These are phyloP conservation scores for Ascochyta lentis DNA, from an alignment of 2,329 filamentous ascomycete species.

Conservation along the genomic window DNA sequence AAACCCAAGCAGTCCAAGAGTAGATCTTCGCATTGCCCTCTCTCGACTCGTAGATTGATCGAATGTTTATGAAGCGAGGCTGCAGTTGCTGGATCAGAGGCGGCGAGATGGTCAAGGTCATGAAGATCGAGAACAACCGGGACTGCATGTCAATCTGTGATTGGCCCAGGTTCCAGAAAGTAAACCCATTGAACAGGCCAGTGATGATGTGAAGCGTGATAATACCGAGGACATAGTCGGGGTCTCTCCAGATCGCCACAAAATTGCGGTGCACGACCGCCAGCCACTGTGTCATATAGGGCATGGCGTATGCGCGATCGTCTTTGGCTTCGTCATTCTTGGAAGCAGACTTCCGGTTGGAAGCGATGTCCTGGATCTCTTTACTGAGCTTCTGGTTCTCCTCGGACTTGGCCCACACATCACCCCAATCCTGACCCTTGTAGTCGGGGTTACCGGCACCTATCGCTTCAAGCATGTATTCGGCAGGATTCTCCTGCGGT, in stretches of 20 bases:
- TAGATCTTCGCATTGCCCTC: constrained; percentile 83
- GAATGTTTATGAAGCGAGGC: constrained; percentile 71
- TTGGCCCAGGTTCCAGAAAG: constrained; percentile 56
- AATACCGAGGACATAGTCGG: constrained; percentile 63
- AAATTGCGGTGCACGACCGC: constrained; percentile 59
- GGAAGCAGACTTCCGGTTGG: constrained; percentile 39
- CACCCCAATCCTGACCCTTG: constrained; percentile 55
- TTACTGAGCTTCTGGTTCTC: constrained; percentile 48
- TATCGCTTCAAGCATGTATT: constrained; percentile 59
- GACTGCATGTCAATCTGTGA: constrained; percentile 57
- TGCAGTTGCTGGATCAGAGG: constrained; percentile 80
- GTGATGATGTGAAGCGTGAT: constrained; percentile 61
- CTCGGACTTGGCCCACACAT: constrained; percentile 52
- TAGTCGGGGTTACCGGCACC: constrained; percentile 52
- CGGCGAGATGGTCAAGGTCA: constrained; percentile 76
- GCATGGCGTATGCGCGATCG: constrained; percentile 54
- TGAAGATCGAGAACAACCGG: constrained; percentile 76
- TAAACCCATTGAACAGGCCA: constrained; percentile 58
- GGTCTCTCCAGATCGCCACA: constrained; percentile 69
- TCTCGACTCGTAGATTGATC: constrained; percentile 72
- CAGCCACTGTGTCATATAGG: constrained; percentile 50
- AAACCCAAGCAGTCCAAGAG: constrained; percentile 74
- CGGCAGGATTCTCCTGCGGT: constrained; percentile 61
- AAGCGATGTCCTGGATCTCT: constrained; percentile 52
- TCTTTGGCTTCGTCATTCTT: constrained; percentile 49